Base-by-base conservation (phyloP, 768 basidiomycete species). In the Pisolithus albus region DNA sequence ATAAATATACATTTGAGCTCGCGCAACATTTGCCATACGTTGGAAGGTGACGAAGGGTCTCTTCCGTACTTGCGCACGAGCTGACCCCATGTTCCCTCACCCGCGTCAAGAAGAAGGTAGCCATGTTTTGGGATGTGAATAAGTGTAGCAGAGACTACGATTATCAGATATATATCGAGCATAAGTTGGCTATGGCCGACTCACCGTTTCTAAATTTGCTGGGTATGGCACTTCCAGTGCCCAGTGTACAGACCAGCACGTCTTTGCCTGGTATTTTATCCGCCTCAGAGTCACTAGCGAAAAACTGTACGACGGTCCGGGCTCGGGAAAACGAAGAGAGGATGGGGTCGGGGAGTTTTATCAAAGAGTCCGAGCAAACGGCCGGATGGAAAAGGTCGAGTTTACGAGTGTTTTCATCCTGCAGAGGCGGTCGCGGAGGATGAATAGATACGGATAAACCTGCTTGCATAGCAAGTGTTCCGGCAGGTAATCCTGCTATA, bases 61-160 rank as follows among this genome's bases (percentile, higher is more conserved):
- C 71, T 61, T 1, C 92, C 92, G 61, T 84, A 94, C 45, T 83
- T 78, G 4, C 95, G 77, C 3, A 75, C 75, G 4, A 97, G 75
- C 61, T 97, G 95, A 1, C 93, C 93, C 77, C 86, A 87, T 0
- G 93, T 92, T 0, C 92, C 93, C 70, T 98, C 95, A 0, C 95
- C 95, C 0, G 78, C 79, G 56, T 98, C 95, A 2, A 97, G 75
- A n/a, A 97, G 70, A 32, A 96, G 69, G 54, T 79, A 82, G 0
- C 90, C 89, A 50, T 75, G 74, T 1, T 71, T 68, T 0, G 94
- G 92, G 34, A 94, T 82, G 45, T 76, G 75, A 6, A 98, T 70
- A 5, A 94, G 75, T 0, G 87, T 92, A 1, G 84, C 76, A 15
- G 88, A 88, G 2, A 88, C 87, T 88, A 44, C 7, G 38, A 23